phyloP scores from a whole-genome alignment of 2,329 filamentous ascomycete genomes.

The Beauveria asiatica region DNA sequence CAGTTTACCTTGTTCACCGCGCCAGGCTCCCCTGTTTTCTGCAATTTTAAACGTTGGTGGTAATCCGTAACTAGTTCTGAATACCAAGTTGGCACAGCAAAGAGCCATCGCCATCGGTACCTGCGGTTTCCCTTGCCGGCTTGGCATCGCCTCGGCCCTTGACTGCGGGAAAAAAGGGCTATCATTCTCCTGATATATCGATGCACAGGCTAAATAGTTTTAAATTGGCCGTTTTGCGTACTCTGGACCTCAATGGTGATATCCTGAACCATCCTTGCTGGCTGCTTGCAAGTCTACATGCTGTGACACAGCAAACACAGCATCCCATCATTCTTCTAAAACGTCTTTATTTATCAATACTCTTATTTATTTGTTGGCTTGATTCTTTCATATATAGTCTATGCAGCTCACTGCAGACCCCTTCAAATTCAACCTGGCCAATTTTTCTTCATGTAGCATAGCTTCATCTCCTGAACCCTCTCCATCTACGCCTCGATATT shows the following conservation, averaged over 20 bases:
- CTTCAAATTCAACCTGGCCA: too few species aligned
- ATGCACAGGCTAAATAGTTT: background rate
- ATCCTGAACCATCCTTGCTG: background rate
- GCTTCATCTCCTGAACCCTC: background rate
- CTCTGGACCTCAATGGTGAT: background rate
- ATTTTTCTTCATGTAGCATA: background rate
- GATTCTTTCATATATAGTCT: too few species aligned
- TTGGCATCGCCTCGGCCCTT: background rate
- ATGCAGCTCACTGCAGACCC: too few species aligned
- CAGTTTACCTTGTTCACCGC: too few species aligned
- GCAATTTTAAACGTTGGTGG: background rate
- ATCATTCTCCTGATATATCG: background rate
- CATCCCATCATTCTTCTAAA: background rate
- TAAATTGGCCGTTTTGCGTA: background rate
- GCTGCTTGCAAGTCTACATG: background rate
- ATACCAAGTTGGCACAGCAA: background rate
- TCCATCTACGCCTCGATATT: slow-evolving; percentile 50
- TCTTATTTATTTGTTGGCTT: background rate
- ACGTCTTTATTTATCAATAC: background rate
- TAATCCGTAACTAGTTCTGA: too few species aligned
- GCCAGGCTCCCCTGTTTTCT: background rate
- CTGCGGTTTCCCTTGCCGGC: background rate
- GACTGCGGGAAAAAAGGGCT: background rate
- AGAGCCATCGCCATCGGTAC: background rate
- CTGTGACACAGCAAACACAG: background rate